Percentiles rank a stretch among this genome's conserved stretches.
phyloP scores from a whole-genome alignment of 306 rosid genomes.

The Vigna angularis region DNA sequence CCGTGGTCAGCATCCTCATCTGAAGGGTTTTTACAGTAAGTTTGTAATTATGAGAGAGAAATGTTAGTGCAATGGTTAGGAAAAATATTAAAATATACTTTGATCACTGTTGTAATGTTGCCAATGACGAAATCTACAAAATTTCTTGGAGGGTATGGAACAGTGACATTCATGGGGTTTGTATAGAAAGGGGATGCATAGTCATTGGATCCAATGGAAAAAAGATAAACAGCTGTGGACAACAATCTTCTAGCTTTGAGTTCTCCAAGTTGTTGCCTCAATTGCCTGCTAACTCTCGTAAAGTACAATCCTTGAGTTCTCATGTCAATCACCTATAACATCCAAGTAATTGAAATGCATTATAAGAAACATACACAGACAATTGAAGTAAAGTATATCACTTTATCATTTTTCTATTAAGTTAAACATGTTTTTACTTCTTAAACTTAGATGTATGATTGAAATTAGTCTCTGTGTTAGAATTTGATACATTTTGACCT shows the following conservation, averaged over 20 bases:
- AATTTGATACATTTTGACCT: no score
- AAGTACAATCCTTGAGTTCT: constrained; percentile 56
- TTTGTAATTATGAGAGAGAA: no score
- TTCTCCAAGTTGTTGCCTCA: constrained; percentile 48
- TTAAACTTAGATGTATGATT: fast-evolving
- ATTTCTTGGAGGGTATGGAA: no score
- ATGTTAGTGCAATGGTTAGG: no score
- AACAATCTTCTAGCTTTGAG: constrained; percentile 42
- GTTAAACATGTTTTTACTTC: no score
- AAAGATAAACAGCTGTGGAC: constrained; percentile 54
- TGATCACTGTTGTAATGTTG: no score
- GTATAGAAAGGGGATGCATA: constrained; percentile 29
- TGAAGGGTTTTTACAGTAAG: constrained; percentile 84
- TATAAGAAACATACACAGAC: background rate
- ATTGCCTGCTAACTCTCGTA: constrained; percentile 35
- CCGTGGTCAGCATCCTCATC: constrained; percentile 94
- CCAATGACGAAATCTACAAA: no score
- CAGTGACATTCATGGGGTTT: background rate
- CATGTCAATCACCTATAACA: constrained; percentile 51
- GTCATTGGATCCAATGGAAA: constrained; percentile 54
- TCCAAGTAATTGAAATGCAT: no score
- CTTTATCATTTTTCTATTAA: no score
- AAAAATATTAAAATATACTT: no score
- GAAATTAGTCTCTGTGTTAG: no score
- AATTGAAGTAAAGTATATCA: no score